Evolutionary conservation across 805 yeast genomes (phyloP), one percentile per base, ranked within the genome.

Genomic region (Teunomyces kruisii): DNA sequence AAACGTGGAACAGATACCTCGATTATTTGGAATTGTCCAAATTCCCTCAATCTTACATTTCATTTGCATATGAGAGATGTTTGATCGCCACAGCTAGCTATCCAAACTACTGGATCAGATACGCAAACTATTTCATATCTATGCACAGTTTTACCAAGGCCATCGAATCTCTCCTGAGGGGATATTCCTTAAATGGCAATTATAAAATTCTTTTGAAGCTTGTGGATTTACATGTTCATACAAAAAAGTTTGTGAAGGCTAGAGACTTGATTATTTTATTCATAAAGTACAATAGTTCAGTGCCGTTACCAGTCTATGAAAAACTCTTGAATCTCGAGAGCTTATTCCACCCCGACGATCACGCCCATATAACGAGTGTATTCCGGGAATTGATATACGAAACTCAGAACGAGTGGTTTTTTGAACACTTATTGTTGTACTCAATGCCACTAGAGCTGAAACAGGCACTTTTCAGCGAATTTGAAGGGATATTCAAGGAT

Each of bases 1-100:
- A 74, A 14, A 68, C 65, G 9, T 85, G 96, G 81, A 78, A 74
- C 43, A 59, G 68, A 24, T 88, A 84, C 58, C 54, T 86, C 30
- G 75, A 74, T 49, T 79, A 71, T 45, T 63, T 80, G 30, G 88
- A 84, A 51, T 53, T 61, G 44, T 42, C 54, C 42, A 54, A 61
- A 16, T 64, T 57, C 32, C 58, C 67, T 1, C 44, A 43, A 8
- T 54, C 50, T 0, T 57, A 52, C 14, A 50, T 65, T 6, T 56
- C 54, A 10, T 67, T 73, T 10, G 52, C 64, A 0, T 82, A 76
- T 49, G 78, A 78, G 42, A 55, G 88, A 47, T 74, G 81, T 32
- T 48, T 80, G 5, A 64, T 76, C 3, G 51, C 73, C 2, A 68
- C 79, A 1, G 73, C 78, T 0, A 54, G 60, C n/a, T 75, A 78